A percentile compares a stretch with the other conserved stretches of the same genome.
These are phyloP conservation scores for Lachancea sp. DNA, from an alignment of 805 yeast species.

Conservation along the genomic window DNA sequence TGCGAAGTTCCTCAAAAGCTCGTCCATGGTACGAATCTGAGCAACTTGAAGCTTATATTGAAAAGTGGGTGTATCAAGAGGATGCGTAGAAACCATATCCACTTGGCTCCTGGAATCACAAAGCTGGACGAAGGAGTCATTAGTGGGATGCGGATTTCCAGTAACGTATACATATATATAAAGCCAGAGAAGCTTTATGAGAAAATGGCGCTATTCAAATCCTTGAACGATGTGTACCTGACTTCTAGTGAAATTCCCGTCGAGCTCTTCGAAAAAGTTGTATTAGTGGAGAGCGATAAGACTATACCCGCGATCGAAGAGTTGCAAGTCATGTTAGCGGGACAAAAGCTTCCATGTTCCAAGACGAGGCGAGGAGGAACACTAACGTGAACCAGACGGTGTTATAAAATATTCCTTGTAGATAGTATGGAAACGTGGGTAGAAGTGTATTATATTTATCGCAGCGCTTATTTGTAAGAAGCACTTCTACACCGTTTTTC, in stretches of 20 bases:
- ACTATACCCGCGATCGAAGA: not conserved
- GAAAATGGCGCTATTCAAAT: slow-evolving; percentile 43
- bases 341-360: not conserved
- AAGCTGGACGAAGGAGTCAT: slow-evolving; percentile 41
- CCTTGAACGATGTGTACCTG: slow-evolving; percentile 71
- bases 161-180: slow-evolving; percentile 54
- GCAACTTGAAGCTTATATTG: slow-evolving; percentile 44
- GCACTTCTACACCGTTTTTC: too few relatives aligned
- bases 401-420: too few relatives aligned
- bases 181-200: slow-evolving; percentile 43
- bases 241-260: slow-evolving; percentile 47
- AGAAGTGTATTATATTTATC: too few relatives aligned
- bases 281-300: slow-evolving; percentile 8
- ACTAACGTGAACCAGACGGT: too few relatives aligned
- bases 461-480: too few relatives aligned
- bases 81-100: slow-evolving; percentile 82
- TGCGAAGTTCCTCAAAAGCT: slow-evolving; percentile 46
- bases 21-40: slow-evolving; percentile 72
- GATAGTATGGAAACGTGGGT: too few relatives aligned
- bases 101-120: slow-evolving; percentile 61
- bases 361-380: not conserved
- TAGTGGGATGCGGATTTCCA: slow-evolving; percentile 65
- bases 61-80: slow-evolving; percentile 49
- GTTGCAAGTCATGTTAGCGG: not conserved
- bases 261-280: slow-evolving; percentile 21